Evolutionary conservation across 306 rosid genomes (phyloP), one percentile per base, ranked within the genome.

Genomic region (Senna siamea): DNA sequence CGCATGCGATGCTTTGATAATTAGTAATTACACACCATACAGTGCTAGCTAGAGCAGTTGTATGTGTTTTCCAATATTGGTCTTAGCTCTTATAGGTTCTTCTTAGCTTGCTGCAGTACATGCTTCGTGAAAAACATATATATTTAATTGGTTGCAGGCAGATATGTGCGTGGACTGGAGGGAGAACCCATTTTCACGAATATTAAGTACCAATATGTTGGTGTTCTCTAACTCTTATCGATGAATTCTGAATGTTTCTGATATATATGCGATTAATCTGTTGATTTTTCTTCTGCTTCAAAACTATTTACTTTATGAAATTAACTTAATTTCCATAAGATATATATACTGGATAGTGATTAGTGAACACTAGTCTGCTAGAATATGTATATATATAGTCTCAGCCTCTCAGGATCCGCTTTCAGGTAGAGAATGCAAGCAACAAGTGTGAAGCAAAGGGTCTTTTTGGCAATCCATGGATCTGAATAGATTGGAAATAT

Each of bases 41-140:
- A n/a, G n/a, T n/a, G n/a, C n/a, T n/a, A n/a, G n/a, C 9, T 9
- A 26, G n/a, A n/a, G 30, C 30, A 26, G 30, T 26, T 26, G 3
- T 51, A 58, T n/a, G 48, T 50, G 34, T 50, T 63, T 44, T 59
- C 23, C 22, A 40, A 7, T 7, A 37, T 43, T 12, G 51, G 30
- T n/a, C 35, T 34, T 9, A 7, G 0, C 38, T 11, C 13, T 18
- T 11, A 26, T 14, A 59, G 23, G 35, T 26, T 32, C 43, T 80
- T 76, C 9, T 4, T 43, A 52, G 38, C 74, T 55, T 76, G 52
- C 68, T 69, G 54, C 48, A 28, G 30, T 48, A 35, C 1, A 19
- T 47, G 10, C 11, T 26, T 18, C 62, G 73, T 13, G 34, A 53
- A 50, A 72, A 47, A 55, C 43, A 26, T 26, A 26, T 7, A n/a